Conservation (phyloP, 2,329 filamentous ascomycete species). For the Aspergillus fijiensis region DNA sequence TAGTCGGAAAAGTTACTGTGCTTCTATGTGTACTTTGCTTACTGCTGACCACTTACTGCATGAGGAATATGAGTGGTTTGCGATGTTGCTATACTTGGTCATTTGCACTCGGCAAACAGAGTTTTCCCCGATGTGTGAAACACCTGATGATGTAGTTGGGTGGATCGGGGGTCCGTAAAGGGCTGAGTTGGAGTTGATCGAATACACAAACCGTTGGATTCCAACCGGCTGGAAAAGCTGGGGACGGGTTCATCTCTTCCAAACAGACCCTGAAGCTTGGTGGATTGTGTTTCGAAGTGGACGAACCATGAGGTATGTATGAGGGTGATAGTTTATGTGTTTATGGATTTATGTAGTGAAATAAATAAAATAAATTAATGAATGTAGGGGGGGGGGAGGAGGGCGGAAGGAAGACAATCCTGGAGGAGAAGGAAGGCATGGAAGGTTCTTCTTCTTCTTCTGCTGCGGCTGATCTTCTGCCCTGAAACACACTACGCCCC, state of each 20-base stretch:
- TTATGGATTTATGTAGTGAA: not conserved
- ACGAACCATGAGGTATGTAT: not conserved
- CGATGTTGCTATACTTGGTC: too few species aligned
- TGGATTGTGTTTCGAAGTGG: not conserved
- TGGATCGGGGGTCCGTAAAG: not conserved
- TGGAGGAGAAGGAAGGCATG: not conserved
- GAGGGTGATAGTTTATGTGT: not conserved
- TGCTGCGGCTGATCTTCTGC: not conserved
- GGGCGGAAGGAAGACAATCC: not conserved
- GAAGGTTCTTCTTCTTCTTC: not conserved
- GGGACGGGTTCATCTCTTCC: not conserved
- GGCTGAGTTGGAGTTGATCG: not conserved
- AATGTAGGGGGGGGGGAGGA: not conserved
- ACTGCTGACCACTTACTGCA: too few species aligned
- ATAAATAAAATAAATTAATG: not conserved
- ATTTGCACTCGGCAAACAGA: too few species aligned
- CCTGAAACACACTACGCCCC: not conserved
- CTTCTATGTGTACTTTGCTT: too few species aligned
- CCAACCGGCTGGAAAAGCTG: too few species aligned
- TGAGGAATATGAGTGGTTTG: too few species aligned
- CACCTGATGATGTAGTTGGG: not conserved
- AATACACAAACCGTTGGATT: too few species aligned
- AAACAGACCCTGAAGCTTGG: slow-evolving; percentile 8
- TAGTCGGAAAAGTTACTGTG: too few species aligned
- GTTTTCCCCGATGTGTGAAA: not conserved